Conservation (phyloP, 306 rosid species). For the Dalbergia oliveri region DNA sequence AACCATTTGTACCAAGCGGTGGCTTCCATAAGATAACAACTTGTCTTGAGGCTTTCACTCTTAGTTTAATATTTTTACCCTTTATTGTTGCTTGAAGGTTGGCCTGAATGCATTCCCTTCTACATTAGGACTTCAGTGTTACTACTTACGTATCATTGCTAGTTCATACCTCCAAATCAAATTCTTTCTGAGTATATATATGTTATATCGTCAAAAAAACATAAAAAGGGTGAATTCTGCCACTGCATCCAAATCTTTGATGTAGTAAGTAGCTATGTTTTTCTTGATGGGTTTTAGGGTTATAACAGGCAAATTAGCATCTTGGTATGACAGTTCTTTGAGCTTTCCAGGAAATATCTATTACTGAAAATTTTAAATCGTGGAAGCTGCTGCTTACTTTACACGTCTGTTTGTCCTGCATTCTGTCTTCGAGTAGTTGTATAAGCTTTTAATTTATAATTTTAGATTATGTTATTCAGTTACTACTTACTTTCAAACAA, state of each 20-base stretch:
- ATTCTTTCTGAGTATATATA: slow-evolving; percentile 8
- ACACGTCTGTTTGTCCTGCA: neutral
- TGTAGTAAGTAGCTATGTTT: neutral
- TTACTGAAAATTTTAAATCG: neutral
- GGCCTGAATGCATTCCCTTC: neutral
- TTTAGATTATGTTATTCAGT: neutral
- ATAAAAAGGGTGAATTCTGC: neutral
- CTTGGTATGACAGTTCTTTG: neutral
- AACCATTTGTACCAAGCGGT: neutral
- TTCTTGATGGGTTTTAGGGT: neutral
- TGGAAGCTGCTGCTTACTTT: neutral
- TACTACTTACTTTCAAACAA: neutral
- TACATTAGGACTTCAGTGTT: neutral
- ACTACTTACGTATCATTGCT: neutral
- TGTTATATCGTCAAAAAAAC: slow-evolving; percentile 10
- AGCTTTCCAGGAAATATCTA: neutral
- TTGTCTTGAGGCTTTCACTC: neutral
- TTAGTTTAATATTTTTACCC: neutral
- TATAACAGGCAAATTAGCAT: neutral
- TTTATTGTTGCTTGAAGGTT: slow-evolving; percentile 15
- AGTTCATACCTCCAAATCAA: neutral
- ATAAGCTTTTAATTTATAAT: neutral
- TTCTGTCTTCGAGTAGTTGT: neutral
- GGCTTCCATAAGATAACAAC: neutral
- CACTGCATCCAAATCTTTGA: neutral